These are phyloP conservation scores for Chalciporus sphaerocephalus DNA, from an alignment of 768 basidiomycete species.

Conservation along the genomic window DNA sequence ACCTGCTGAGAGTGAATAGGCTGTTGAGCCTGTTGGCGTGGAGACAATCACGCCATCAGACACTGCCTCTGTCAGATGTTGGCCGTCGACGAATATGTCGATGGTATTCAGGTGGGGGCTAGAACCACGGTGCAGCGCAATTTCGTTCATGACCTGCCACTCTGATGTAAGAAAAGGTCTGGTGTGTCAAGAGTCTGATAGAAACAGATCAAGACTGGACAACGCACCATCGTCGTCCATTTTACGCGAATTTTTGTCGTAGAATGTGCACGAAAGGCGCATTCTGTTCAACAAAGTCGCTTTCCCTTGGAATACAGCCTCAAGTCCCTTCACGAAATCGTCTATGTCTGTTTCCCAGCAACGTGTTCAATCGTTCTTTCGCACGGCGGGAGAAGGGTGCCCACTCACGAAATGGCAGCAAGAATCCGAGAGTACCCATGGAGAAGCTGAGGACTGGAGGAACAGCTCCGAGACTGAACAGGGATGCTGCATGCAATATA, in stretches of 20 bases:
- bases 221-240: conserved; percentile 59
- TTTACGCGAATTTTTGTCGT: conserved; percentile 53
- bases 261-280: conserved; percentile 81
- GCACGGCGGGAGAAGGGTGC: background rate
- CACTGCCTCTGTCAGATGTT: conserved; percentile 96
- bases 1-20: conserved; percentile 92
- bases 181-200: conserved; percentile 1
- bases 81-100: conserved; percentile 89
- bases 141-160: conserved; percentile 98
- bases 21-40: conserved; percentile 94
- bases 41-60: conserved; percentile 93
- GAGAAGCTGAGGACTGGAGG: conserved; percentile 73
- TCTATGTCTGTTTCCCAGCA: conserved; percentile 67
- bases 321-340: conserved; percentile 74
- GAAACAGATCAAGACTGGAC: background rate
- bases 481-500: conserved; percentile 86
- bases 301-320: conserved; percentile 73
- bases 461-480: conserved; percentile 87
- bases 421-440: conserved; percentile 85
- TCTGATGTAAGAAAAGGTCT: conserved; percentile 37
- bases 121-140: conserved; percentile 86
- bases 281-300: conserved; percentile 84
- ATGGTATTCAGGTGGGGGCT: conserved; percentile 91
- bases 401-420: conserved; percentile 85
- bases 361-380: conserved; percentile 1